A percentile compares a stretch with the other conserved stretches of the same genome.
phyloP scores from a whole-genome alignment of 768 basidiomycete genomes.

The Tulasnella sp. region DNA sequence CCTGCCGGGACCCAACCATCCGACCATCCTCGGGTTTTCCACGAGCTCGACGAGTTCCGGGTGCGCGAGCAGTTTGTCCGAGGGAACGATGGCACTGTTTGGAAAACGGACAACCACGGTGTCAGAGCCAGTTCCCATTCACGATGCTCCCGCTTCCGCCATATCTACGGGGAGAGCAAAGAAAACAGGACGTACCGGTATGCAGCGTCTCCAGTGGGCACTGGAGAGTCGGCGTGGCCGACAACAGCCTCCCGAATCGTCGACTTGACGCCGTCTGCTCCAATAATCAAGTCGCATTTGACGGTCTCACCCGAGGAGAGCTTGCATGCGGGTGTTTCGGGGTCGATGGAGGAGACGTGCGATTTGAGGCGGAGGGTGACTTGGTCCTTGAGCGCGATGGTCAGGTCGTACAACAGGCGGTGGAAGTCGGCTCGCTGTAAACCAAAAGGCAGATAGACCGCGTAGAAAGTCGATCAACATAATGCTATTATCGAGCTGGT shows the following conservation, averaged over 20 bases:
- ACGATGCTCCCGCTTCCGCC: too few species aligned
- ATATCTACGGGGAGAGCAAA: not conserved
- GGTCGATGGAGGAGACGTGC: slow-evolving; percentile 35
- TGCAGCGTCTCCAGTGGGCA: slow-evolving; percentile 64
- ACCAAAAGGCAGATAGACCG: not conserved
- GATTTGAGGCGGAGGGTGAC: slow-evolving; percentile 36
- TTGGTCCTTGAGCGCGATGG: slow-evolving; percentile 39
- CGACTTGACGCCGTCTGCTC: slow-evolving; percentile 58
- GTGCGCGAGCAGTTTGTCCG: slow-evolving; percentile 52
- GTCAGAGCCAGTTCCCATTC: not conserved
- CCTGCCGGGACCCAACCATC: slow-evolving; percentile 50
- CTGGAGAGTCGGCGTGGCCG: slow-evolving; percentile 49
- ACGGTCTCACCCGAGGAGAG: slow-evolving; percentile 37
- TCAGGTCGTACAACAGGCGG: slow-evolving; percentile 51
- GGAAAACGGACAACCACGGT: not conserved
- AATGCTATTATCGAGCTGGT: not conserved
- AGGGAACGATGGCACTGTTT: slow-evolving; percentile 53
- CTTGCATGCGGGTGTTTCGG: slow-evolving; percentile 32
- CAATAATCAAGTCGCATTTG: slow-evolving; percentile 37
- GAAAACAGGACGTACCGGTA: slow-evolving; percentile 45
- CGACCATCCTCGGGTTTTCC: slow-evolving; percentile 52
- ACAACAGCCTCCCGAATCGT: slow-evolving; percentile 55
- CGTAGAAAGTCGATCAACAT: too few species aligned
- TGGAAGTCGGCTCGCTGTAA: slow-evolving; percentile 55
- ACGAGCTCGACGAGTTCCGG: slow-evolving; percentile 57